Percentiles rank a stretch among this genome's conserved stretches.
These are phyloP conservation scores for Spergularia azorica DNA, from an alignment of 179 eudicot species.

Conservation along the genomic window DNA sequence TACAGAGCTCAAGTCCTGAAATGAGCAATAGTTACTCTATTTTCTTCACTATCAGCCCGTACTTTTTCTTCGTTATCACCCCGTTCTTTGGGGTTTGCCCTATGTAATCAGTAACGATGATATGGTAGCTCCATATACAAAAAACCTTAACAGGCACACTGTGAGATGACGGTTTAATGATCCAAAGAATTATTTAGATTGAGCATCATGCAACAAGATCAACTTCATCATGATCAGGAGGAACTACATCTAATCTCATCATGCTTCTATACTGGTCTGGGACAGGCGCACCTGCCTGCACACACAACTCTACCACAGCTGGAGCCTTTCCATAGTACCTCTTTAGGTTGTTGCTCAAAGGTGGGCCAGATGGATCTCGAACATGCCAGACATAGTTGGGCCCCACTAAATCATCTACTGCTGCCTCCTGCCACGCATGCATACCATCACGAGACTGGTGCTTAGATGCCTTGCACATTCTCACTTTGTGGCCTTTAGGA, in stretches of 20 bases:
- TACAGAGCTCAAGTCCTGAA: neutral
- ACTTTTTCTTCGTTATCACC: neutral
- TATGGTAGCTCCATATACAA: neutral
- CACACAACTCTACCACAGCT: constrained; percentile 62
- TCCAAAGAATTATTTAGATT: neutral
- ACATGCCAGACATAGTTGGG: constrained; percentile 76
- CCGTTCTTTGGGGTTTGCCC: neutral
- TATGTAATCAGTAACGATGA: neutral
- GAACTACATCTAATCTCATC: constrained; percentile 73
- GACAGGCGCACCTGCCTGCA: constrained; percentile 62
- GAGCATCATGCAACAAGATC: constrained; percentile 62
- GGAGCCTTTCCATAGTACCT: constrained; percentile 71
- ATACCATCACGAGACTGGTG: constrained; percentile 68
- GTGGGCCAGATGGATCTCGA: constrained; percentile 37
- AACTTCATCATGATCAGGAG: constrained; percentile 65
- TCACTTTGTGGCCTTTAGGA: constrained; percentile 65
- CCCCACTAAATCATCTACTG: constrained; percentile 55
- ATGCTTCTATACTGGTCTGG: constrained; percentile 53
- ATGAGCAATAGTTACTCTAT: neutral
- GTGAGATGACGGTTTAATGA: constrained; percentile 5
- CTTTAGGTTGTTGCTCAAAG: constrained; percentile 46
- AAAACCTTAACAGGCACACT: neutral
- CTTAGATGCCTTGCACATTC: constrained; percentile 61
- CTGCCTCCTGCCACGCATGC: constrained; percentile 79
- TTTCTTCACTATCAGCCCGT: neutral